Base-by-base conservation (phyloP, 2,329 filamentous ascomycete species). In the Tolypocladium cylindrosporum region DNA sequence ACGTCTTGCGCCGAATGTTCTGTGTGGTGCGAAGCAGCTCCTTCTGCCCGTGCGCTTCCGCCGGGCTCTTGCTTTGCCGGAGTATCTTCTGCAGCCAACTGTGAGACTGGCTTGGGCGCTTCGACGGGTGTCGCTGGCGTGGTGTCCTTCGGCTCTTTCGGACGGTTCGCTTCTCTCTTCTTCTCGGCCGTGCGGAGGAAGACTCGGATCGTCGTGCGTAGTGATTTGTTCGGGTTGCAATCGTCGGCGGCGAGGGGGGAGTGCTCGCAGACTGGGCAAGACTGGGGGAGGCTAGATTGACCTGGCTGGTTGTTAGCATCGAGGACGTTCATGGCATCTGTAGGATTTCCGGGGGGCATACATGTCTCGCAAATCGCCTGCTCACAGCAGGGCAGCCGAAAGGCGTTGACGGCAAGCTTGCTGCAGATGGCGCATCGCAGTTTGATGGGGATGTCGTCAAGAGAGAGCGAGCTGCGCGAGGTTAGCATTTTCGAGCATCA, bases 341-440 rank as follows among this genome's bases (percentile, higher is more conserved):
- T 4, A 11, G 2, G 3, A 13, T 7, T 39, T 14, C 13, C 7
- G 37, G 8, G 2, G 24, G n/a, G 57, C 65, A 57, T 61, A 97
- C 94, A 99, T 63, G 79, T 82, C 69, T 93, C 89, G 78, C 94
- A 97, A 59, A 97, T 96, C 45, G 89, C 87, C 70, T 96, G 93
- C 69, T 97, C 94, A 73, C 94, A 99, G 75, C 94, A 99, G 1
- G 92, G 90, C 36, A 97, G 79, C 62, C 92, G 89, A 71, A 91
- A 96, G 10, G 93, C 90, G 71, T 97, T 95, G 63, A 96, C 79
- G 37, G 91, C 92, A 59, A 97, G 80, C 72, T 90, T 91, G 76
- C 89, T 94, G 75, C 94, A 99, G 65, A 91, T 90, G 56, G 91
- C 91, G 78, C 94, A 99, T 74, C 92, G 89, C 62, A 99, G 82